Evolutionary conservation across 2,329 filamentous ascomycete genomes (phyloP).

Genomic region (Zymoseptoria crescenta): DNA sequence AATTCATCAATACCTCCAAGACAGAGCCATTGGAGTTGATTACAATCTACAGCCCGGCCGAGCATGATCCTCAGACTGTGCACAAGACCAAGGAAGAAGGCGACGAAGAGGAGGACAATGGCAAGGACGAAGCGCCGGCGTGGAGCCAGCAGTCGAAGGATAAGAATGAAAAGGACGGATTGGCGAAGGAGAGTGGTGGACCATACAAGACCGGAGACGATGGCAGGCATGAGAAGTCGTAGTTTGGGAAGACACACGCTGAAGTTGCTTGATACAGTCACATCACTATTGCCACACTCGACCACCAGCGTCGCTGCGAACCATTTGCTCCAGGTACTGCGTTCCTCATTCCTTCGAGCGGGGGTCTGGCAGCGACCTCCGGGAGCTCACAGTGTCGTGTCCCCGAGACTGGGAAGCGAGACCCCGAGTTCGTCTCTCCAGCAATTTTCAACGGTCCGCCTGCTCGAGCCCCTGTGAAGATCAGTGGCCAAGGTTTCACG

Average conservation of each 20-base stretch:
- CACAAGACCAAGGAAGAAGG: constrained; percentile 58
- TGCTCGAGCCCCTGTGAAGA: neutral
- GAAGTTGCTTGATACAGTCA: too few species aligned
- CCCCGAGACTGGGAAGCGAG: too few species aligned
- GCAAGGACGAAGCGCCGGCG: constrained; percentile 52
- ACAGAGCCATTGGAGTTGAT: constrained; percentile 53
- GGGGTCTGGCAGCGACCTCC: too few species aligned
- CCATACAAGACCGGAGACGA: constrained; percentile 31
- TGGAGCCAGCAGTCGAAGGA: constrained; percentile 52
- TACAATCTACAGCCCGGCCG: constrained; percentile 56
- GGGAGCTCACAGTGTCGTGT: too few species aligned
- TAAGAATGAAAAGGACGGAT: constrained; percentile 49
- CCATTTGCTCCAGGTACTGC: too few species aligned
- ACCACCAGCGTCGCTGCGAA: too few species aligned
- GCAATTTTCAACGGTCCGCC: neutral
- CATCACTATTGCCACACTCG: too few species aligned
- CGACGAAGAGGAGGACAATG: constrained; percentile 54
- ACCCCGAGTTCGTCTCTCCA: neutral
- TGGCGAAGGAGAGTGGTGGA: constrained; percentile 42
- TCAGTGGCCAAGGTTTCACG: neutral
- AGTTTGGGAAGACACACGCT: neutral
- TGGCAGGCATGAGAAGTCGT: constrained; percentile 29
- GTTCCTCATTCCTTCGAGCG: too few species aligned
- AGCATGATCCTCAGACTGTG: constrained; percentile 52
- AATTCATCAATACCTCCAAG: constrained; percentile 54